Conservation (phyloP, 2,329 filamentous ascomycete genomes). For the Ambrosiella xylebori region DNA sequence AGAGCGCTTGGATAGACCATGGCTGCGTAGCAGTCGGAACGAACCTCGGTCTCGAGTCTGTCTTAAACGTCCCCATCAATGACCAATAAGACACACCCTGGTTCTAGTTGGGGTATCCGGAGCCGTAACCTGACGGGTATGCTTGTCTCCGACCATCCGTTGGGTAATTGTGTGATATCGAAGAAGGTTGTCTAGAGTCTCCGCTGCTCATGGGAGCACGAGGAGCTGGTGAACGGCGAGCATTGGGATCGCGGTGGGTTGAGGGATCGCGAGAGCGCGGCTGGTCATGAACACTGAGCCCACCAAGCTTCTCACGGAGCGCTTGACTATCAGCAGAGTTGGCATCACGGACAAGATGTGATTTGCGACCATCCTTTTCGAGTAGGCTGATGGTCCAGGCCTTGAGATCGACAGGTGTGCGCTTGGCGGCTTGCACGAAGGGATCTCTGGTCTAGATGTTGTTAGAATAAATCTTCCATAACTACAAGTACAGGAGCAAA, state of each 20-base stretch:
- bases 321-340: conserved; percentile 58
- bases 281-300: conserved; percentile 17
- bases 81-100: conserved; percentile 5
- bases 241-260: too few species aligned
- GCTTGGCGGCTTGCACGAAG: conserved; percentile 90
- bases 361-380: conserved; percentile 89
- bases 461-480: not conserved
- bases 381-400: conserved; percentile 91
- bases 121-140: conserved; percentile 19
- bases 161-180: conserved; percentile 40
- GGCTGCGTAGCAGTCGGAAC: not conserved
- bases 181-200: conserved; percentile 21
- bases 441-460: conserved; percentile 61
- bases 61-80: not conserved
- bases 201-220: conserved; percentile 5
- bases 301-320: conserved; percentile 43
- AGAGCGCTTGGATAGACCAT: not conserved
- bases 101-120: conserved; percentile 13
- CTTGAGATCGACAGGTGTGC: conserved; percentile 82
- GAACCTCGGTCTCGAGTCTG: not conserved
- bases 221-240: not conserved
- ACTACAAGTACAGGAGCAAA: not conserved
- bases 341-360: conserved; percentile 67
- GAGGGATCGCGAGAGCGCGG: not conserved
- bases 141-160: conserved; percentile 32